Evolutionary conservation across 2,329 filamentous ascomycete genomes (phyloP).

Genomic region (Colletotrichum plurivorum): DNA sequence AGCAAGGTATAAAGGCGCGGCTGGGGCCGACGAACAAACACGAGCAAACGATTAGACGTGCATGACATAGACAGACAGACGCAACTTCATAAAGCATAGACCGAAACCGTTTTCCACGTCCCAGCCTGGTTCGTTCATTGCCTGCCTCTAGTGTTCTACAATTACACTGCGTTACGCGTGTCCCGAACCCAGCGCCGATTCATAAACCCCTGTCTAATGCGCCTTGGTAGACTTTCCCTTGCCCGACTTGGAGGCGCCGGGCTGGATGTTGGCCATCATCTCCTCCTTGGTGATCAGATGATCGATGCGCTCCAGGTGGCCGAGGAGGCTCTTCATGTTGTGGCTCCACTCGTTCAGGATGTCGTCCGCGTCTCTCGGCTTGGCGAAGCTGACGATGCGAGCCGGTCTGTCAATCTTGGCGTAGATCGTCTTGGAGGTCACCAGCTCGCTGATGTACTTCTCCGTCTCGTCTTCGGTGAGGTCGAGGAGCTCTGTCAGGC

Average conservation of each 20-base stretch:
- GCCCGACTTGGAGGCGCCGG: constrained; percentile 57
- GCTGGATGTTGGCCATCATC: constrained; percentile 99
- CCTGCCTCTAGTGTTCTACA: constrained; percentile 41
- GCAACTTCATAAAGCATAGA: constrained; percentile 33
- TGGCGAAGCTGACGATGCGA: constrained; percentile 92
- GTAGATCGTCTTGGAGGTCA: constrained; percentile 97
- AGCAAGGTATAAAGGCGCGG: constrained; percentile 42
- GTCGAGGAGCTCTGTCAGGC: constrained; percentile 91
- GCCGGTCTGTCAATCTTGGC: constrained; percentile 97
- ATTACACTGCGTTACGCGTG: constrained; percentile 34
- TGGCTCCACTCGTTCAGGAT: constrained; percentile 98
- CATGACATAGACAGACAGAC: constrained; percentile 7
- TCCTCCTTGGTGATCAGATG: constrained; percentile 99
- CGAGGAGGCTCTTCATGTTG: constrained; percentile 95
- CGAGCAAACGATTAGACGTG: background rate
- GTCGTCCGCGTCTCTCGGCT: constrained; percentile 94
- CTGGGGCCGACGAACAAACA: background rate
- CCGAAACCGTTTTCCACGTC: constrained; percentile 35
- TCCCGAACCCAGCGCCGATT: constrained; percentile 6
- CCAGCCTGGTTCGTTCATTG: constrained; percentile 39
- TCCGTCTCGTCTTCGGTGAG: constrained; percentile 96
- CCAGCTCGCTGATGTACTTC: constrained; percentile 97
- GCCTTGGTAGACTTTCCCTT: constrained; percentile 57
- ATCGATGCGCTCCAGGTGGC: constrained; percentile 90
- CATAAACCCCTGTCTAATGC: constrained; percentile 44